A percentile compares a stretch with the other conserved stretches of the same genome.
These are phyloP conservation scores for Talaromyces albobiverticillius DNA, from an alignment of 2,329 filamentous ascomycete genomes.

Conservation along the genomic window DNA sequence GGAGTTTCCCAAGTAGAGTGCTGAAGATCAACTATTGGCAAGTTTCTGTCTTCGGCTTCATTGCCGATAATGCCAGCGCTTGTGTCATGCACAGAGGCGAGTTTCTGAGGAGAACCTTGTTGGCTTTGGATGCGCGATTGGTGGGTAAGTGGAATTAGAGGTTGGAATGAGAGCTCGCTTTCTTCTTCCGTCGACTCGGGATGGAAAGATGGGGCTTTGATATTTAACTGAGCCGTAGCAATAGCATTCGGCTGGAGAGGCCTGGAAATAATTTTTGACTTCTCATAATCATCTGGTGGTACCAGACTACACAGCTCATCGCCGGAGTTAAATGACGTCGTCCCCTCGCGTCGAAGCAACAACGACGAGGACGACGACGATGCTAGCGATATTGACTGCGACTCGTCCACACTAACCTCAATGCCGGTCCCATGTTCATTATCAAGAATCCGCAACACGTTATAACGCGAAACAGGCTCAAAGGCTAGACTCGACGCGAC, in stretches of 20 bases:
- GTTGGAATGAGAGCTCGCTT: slow-evolving; percentile 10
- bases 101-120: background rate
- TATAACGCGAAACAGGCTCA: slow-evolving; percentile 26
- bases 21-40: background rate
- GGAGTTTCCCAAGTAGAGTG: slow-evolving; percentile 30
- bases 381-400: background rate
- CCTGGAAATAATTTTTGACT: background rate
- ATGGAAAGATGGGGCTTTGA: background rate
- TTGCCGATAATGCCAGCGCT: background rate
- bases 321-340: slow-evolving; percentile 10
- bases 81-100: background rate
- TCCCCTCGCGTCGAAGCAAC: background rate
- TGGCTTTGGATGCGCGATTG: background rate
- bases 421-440: background rate
- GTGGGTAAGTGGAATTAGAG: slow-evolving; percentile 1
- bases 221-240: background rate
- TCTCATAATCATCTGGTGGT: background rate
- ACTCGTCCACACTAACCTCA: slow-evolving; percentile 5
- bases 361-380: background rate
- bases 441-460: background rate
- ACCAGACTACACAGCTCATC: slow-evolving; percentile 14
- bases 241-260: background rate
- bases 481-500: slow-evolving; percentile 37
- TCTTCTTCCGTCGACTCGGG: slow-evolving; percentile 4
- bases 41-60: background rate